phyloP scores from a whole-genome alignment of 2,329 filamentous ascomycete species.

The Hypoxylon sp. region DNA sequence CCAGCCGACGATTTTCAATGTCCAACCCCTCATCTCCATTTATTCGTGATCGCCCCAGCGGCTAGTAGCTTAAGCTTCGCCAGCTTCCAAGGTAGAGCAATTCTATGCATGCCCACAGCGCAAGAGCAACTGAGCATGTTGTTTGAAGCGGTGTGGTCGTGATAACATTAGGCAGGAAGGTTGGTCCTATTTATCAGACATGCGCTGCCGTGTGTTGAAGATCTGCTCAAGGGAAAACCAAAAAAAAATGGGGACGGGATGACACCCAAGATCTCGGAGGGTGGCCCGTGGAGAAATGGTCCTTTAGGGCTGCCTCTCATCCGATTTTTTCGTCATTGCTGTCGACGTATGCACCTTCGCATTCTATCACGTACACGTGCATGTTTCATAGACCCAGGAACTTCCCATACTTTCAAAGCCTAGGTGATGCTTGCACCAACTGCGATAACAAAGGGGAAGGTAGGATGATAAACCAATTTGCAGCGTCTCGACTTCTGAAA shows the following conservation, averaged over 20 bases:
- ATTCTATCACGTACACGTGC: too few species aligned
- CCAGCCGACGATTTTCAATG: conserved; percentile 7
- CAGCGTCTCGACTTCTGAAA: conserved; percentile 33
- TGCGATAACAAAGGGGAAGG: conserved; percentile 15
- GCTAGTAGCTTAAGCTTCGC: neutral
- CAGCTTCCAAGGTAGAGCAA: conserved; percentile 14
- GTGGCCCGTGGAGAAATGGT: conserved; percentile 26
- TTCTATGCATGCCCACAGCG: neutral
- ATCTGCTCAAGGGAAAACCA: conserved; percentile 15
- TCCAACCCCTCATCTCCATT: conserved; percentile 7
- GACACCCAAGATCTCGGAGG: conserved; percentile 30
- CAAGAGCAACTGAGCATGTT: neutral
- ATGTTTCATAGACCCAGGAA: neutral
- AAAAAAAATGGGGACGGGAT: conserved; percentile 26
- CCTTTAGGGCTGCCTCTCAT: conserved; percentile 12
- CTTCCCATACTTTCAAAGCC: neutral
- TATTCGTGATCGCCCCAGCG: conserved; percentile 8
- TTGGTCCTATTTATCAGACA: conserved; percentile 7
- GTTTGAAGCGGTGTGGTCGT: neutral
- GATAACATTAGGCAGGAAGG: neutral
- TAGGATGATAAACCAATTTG: conserved; percentile 15
- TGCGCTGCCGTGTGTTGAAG: neutral
- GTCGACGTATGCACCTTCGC: neutral
- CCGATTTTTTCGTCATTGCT: conserved; percentile 35
- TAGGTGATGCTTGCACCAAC: neutral